phyloP scores from a whole-genome alignment of 2,329 filamentous ascomycete species.

The Acrodontium crateriforme region DNA sequence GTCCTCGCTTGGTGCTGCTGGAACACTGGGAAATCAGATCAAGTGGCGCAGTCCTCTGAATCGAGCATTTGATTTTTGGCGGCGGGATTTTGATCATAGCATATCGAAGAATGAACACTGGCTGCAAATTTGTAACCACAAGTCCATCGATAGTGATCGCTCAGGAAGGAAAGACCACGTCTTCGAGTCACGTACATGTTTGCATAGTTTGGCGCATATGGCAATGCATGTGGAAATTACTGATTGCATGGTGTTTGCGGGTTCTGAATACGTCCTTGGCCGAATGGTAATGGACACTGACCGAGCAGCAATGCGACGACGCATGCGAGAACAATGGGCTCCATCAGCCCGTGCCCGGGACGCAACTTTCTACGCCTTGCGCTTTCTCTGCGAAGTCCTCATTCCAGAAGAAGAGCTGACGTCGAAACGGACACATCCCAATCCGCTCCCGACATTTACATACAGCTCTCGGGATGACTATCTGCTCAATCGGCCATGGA shows the following conservation, averaged over 20 bases:
- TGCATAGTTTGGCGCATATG: constrained; percentile 94
- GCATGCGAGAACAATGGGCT: constrained; percentile 84
- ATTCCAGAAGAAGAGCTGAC: constrained; percentile 41
- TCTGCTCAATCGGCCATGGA: constrained; percentile 84
- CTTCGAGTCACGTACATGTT: constrained; percentile 74
- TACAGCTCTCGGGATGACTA: constrained; percentile 84
- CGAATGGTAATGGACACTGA: constrained; percentile 73
- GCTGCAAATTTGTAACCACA: constrained; percentile 23
- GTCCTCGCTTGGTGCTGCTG: constrained; percentile 66
- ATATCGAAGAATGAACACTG: constrained; percentile 41
- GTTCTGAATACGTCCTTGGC: constrained; percentile 71
- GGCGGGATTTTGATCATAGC: constrained; percentile 75
- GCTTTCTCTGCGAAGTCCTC: constrained; percentile 76
- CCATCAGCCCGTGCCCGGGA: constrained; percentile 77
- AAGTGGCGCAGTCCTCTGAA: constrained; percentile 82
- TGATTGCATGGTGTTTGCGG: constrained; percentile 93
- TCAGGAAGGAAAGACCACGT: constrained; percentile 65
- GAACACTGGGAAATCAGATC: constrained; percentile 71
- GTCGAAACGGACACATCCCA: constrained; percentile 5
- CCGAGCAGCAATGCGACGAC: constrained; percentile 61
- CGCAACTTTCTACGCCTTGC: constrained; percentile 81
- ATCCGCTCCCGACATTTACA: constrained; percentile 24
- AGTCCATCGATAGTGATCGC: constrained; percentile 23
- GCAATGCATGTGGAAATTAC: constrained; percentile 94
- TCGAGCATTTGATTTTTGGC: constrained; percentile 87